A percentile compares a stretch with the other conserved stretches of the same genome.
Evolutionary conservation across 75 land plant species (phyloP).

Genomic region (Pinus taeda): DNA sequence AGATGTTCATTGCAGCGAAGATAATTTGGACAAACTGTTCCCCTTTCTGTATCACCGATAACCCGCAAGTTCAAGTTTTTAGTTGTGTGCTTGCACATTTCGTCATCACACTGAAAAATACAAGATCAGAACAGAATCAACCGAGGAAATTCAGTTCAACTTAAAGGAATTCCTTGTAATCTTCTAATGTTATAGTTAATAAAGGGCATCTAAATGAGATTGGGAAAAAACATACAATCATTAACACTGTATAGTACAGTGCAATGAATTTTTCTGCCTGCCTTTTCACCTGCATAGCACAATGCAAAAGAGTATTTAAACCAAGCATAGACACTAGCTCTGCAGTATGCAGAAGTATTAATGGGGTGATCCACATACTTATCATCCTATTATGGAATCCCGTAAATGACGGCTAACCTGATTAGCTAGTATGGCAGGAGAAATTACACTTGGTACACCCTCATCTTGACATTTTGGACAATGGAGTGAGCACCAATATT

Average conservation of each 20-base stretch:
- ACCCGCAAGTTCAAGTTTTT: too few relatives aligned
- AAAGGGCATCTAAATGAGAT: neutral
- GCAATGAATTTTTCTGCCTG: too few relatives aligned
- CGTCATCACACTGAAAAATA: slow-evolving; percentile 27
- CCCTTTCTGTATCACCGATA: too few relatives aligned
- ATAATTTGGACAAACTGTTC: too few relatives aligned
- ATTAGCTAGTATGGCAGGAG: too few relatives aligned
- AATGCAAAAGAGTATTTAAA: neutral
- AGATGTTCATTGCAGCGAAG: too few relatives aligned
- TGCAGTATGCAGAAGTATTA: neutral
- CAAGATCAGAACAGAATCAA: slow-evolving; percentile 1
- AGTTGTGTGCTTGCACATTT: too few relatives aligned
- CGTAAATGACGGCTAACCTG: slow-evolving; percentile 16
- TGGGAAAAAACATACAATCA: slow-evolving; percentile 33
- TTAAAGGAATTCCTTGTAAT: neutral
- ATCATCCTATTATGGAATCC: neutral
- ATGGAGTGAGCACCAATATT: too few relatives aligned
- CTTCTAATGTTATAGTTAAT: neutral
- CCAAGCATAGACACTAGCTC: neutral
- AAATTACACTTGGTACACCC: too few relatives aligned
- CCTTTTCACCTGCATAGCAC: slow-evolving; percentile 28
- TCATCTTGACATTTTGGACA: too few relatives aligned
- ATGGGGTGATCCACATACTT: neutral
- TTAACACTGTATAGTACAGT: too few relatives aligned
- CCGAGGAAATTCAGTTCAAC: neutral